A percentile compares a stretch with the other conserved stretches of the same genome.
These are phyloP conservation scores for Leccinum broughii DNA, from an alignment of 768 basidiomycete genomes.

Conservation along the genomic window DNA sequence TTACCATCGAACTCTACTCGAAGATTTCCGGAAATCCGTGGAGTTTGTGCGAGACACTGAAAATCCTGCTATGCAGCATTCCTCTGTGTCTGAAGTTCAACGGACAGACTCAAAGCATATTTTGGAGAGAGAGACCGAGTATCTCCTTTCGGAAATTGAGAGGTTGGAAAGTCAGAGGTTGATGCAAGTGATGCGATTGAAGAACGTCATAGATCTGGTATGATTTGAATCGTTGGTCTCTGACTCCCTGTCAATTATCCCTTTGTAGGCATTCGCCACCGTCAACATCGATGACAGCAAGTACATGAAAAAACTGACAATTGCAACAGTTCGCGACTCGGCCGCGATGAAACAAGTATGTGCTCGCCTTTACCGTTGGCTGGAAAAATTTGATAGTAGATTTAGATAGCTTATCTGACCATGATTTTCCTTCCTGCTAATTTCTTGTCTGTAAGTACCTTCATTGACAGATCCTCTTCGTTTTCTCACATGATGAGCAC, in stretches of 20 bases:
- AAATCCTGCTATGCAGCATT: slow-evolving; percentile 47
- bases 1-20: slow-evolving; percentile 53
- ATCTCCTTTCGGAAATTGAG: slow-evolving; percentile 49
- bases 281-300: slow-evolving; percentile 59
- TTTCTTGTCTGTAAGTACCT: slow-evolving; percentile 37
- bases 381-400: no score
- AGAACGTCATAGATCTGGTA: slow-evolving; percentile 37
- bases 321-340: slow-evolving; percentile 44
- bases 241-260: background rate
- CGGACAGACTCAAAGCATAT: slow-evolving; percentile 29
- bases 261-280: slow-evolving; percentile 52
- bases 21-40: slow-evolving; percentile 54
- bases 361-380: background rate
- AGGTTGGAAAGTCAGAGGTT: slow-evolving; percentile 41
- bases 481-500: slow-evolving; percentile 6
- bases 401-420: slow-evolving; percentile 47
- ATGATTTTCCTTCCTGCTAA: slow-evolving; percentile 63
- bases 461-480: background rate
- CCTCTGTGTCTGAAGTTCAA: slow-evolving; percentile 14
- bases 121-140: slow-evolving; percentile 48
- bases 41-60: slow-evolving; percentile 48
- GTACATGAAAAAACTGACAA: slow-evolving; percentile 51
- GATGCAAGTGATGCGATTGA: slow-evolving; percentile 32
- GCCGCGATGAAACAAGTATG: slow-evolving; percentile 38
- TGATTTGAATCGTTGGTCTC: background rate